These are phyloP conservation scores for Alternaria brassicicola DNA, from an alignment of 2,329 filamentous ascomycete genomes.

Conservation along the genomic window DNA sequence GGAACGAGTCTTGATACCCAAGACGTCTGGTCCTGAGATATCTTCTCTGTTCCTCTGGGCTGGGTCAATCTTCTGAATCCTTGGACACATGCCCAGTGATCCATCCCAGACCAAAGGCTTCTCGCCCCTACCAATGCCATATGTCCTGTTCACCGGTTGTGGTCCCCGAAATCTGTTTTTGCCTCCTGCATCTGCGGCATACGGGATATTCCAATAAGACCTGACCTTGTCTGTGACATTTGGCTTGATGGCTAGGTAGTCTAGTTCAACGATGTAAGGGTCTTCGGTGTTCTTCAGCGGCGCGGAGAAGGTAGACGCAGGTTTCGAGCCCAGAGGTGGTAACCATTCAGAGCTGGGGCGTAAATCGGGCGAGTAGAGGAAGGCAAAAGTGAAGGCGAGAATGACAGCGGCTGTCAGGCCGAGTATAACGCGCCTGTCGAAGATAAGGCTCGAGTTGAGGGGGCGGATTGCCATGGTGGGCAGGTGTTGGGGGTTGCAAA, in stretches of 20 bases:
- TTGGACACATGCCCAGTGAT: slow-evolving; percentile 42
- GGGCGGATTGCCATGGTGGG: slow-evolving; percentile 28
- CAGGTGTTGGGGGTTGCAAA: slow-evolving; percentile 3
- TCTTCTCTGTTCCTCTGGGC: slow-evolving; percentile 34
- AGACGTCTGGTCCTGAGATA: slow-evolving; percentile 32
- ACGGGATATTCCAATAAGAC: slow-evolving; percentile 44
- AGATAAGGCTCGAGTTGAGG: slow-evolving; percentile 35
- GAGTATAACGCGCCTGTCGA: slow-evolving; percentile 34
- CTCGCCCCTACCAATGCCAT: slow-evolving; percentile 28
- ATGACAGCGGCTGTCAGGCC: slow-evolving; percentile 28
- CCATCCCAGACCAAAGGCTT: slow-evolving; percentile 39
- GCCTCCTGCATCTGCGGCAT: slow-evolving; percentile 38
- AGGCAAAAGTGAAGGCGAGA: slow-evolving; percentile 33
- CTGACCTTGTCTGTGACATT: slow-evolving; percentile 37
- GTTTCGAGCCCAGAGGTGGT: slow-evolving; percentile 30
- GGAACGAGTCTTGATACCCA: slow-evolving; percentile 32
- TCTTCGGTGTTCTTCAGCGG: slow-evolving; percentile 34
- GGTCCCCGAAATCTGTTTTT: slow-evolving; percentile 41
- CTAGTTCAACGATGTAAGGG: slow-evolving; percentile 38
- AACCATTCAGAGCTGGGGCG: slow-evolving; percentile 36
- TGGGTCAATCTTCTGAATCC: slow-evolving; percentile 43
- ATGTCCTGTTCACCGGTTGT: slow-evolving; percentile 38
- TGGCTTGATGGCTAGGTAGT: slow-evolving; percentile 40
- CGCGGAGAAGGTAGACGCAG: slow-evolving; percentile 27
- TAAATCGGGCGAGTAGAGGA: slow-evolving; percentile 36